Evolutionary conservation across 345 rosid species (phyloP).

Genomic region (Brassica carinata): DNA sequence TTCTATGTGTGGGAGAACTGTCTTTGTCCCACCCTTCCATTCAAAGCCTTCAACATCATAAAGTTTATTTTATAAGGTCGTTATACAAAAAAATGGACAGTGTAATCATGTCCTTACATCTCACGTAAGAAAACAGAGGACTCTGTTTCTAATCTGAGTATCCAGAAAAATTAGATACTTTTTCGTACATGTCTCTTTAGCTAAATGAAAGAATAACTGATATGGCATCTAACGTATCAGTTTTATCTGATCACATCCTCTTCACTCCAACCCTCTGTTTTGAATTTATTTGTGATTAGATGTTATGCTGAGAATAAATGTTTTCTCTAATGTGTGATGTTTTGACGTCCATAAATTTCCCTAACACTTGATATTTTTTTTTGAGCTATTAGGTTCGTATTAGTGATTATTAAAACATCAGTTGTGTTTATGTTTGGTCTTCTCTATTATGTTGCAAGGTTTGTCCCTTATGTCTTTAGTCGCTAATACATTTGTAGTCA

Average conservation of each 20-base stretch:
- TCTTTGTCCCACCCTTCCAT: no score
- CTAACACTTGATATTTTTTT: not conserved
- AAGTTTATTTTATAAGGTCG: no score
- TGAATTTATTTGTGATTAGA: not conserved
- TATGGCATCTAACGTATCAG: constrained; percentile 40
- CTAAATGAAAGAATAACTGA: not conserved
- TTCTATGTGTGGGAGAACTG: no score
- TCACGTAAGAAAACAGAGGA: not conserved
- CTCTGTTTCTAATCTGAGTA: not conserved
- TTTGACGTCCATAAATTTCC: not conserved
- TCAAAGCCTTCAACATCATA: not conserved
- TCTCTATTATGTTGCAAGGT: not conserved
- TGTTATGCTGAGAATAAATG: not conserved
- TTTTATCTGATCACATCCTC: constrained; percentile 36
- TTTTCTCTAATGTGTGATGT: not conserved
- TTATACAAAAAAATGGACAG: no score
- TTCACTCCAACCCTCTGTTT: not conserved
- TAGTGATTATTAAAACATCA: not conserved
- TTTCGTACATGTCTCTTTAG: not conserved
- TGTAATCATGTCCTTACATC: no score
- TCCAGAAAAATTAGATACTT: not conserved
- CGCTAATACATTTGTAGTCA: not conserved
- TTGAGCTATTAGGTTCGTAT: not conserved
- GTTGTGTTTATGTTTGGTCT: not conserved
- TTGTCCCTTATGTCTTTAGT: no score